These are phyloP conservation scores for Fusarium sp. DNA, from an alignment of 2,329 filamentous ascomycete species.

Conservation along the genomic window DNA sequence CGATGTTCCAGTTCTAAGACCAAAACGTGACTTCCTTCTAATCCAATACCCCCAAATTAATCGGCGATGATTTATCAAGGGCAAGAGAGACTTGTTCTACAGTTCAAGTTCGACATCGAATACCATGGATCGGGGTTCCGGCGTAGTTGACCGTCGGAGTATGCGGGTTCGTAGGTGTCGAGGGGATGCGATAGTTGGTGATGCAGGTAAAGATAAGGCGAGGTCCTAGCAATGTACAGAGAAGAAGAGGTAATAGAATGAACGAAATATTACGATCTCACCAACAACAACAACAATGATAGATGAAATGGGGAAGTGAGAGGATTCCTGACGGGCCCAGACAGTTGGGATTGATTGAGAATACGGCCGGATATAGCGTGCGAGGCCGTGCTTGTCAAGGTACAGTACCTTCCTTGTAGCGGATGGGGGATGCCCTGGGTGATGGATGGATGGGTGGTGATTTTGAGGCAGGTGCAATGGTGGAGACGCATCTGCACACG, in stretches of 20 bases:
- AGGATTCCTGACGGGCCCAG: conserved; percentile 29
- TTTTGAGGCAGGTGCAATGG: conserved; percentile 36
- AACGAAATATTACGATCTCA: conserved; percentile 17
- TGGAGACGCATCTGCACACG: conserved; percentile 30
- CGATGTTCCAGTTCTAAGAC: neutral
- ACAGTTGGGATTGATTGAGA: conserved; percentile 17
- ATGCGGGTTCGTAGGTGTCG: conserved; percentile 11
- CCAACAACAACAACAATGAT: conserved; percentile 9
- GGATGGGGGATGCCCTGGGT: conserved; percentile 19
- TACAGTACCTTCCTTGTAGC: conserved; percentile 14
- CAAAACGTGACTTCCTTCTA: neutral
- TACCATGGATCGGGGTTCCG: conserved; percentile 19
- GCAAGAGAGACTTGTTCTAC: neutral
- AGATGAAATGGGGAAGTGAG: conserved; percentile 34
- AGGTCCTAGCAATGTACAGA: neutral
- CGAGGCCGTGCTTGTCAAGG: conserved; percentile 17
- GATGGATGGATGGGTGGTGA: conserved; percentile 20
- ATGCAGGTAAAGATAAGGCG: neutral
- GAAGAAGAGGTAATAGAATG: conserved; percentile 10
- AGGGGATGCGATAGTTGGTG: conserved; percentile 10
- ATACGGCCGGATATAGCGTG: conserved; percentile 35
- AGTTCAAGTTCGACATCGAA: conserved; percentile 26
- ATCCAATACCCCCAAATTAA: neutral
- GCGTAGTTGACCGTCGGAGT: conserved; percentile 25
- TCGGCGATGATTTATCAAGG: conserved; percentile 14